These are phyloP conservation scores for Magnolia changhungtana DNA, from an alignment of 164 flowering plant species.

Conservation along the genomic window DNA sequence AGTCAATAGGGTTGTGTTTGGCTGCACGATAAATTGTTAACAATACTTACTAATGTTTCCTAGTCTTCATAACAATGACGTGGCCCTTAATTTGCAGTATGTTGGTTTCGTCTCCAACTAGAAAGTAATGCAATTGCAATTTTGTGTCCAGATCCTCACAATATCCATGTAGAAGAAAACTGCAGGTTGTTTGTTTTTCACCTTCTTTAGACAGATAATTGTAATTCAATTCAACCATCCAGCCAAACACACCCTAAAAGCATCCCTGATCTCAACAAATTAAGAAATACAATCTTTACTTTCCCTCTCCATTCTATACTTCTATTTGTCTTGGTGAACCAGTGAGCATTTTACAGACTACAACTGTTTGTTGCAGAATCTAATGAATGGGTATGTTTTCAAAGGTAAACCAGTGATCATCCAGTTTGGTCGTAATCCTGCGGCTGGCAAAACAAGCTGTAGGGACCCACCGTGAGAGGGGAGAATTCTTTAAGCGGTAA, in stretches of 20 bases:
- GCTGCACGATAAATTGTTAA: too few relatives aligned
- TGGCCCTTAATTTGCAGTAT: too few relatives aligned
- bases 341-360: neutral
- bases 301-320: neutral
- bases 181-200: too few relatives aligned
- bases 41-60: too few relatives aligned
- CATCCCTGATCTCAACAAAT: neutral
- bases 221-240: too few relatives aligned
- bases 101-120: too few relatives aligned
- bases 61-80: too few relatives aligned
- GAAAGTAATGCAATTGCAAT: too few relatives aligned
- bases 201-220: too few relatives aligned
- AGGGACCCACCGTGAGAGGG: neutral
- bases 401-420: conserved; percentile 93
- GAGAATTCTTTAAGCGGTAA: neutral
- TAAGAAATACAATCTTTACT: neutral
- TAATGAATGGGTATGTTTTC: conserved; percentile 78
- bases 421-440: conserved; percentile 83
- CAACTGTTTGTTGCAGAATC: conserved; percentile 50
- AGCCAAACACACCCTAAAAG: neutral
- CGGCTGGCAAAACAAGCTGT: conserved; percentile 45
- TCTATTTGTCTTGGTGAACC: neutral
- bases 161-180: too few relatives aligned
- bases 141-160: too few relatives aligned
- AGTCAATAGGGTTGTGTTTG: too few relatives aligned